Conservation (phyloP, 73 alveolate genomes). For the Tetrahymena borealis region DNA sequence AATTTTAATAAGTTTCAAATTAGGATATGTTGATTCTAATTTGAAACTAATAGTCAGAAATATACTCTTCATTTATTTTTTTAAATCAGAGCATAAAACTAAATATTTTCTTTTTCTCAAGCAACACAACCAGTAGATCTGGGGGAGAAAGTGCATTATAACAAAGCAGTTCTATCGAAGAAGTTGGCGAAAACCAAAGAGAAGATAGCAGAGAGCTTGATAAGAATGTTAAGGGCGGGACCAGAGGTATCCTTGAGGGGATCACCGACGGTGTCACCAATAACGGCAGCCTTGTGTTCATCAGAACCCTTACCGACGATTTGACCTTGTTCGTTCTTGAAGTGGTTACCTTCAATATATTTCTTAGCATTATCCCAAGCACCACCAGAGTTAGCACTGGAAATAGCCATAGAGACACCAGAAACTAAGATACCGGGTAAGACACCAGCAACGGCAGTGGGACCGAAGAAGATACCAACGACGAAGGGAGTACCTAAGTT, state of each 20-base stretch:
- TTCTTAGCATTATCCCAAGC: slow-evolving; percentile 93
- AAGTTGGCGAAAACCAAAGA: slow-evolving; percentile 75
- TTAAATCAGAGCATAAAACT: not conserved
- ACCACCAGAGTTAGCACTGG: slow-evolving; percentile 83
- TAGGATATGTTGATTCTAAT: too few species aligned
- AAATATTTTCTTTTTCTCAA: not conserved
- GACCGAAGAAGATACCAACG: slow-evolving; percentile 81
- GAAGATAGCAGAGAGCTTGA: slow-evolving; percentile 77
- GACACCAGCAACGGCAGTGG: slow-evolving; percentile 71
- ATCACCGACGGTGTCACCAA: slow-evolving; percentile 93
- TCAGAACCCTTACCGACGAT: slow-evolving; percentile 68
- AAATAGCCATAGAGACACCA: slow-evolving; percentile 82
- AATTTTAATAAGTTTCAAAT: too few species aligned
- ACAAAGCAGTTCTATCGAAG: slow-evolving; percentile 48
- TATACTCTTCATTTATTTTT: not conserved
- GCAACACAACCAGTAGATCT: slow-evolving; percentile 36
- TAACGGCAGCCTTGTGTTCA: slow-evolving; percentile 86
- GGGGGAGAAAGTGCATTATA: slow-evolving; percentile 14
- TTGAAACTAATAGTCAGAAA: not conserved
- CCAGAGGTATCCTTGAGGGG: slow-evolving; percentile 87
- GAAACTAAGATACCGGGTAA: slow-evolving; percentile 78
- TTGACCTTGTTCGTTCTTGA: slow-evolving; percentile 35
- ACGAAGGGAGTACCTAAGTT: slow-evolving; percentile 66
- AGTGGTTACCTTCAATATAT: slow-evolving; percentile 43
- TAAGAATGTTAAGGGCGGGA: slow-evolving; percentile 79